Conservation (phyloP, 306 rosid genomes). For the Canavalia ensiformis region DNA sequence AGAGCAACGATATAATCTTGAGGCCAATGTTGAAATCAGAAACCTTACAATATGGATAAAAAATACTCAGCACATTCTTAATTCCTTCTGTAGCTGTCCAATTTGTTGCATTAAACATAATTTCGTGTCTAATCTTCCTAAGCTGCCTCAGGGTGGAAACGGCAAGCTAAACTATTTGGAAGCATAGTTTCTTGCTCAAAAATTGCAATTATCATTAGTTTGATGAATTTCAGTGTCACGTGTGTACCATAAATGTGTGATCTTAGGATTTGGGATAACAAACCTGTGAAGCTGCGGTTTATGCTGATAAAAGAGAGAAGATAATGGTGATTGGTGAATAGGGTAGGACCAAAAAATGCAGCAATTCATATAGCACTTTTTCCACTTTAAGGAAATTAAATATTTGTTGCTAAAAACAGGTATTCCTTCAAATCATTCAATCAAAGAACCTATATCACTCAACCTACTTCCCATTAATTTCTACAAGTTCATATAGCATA, state of each 20-base stretch:
- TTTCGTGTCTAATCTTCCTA: background rate
- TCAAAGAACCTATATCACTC: constrained; percentile 4
- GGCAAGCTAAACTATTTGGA: background rate
- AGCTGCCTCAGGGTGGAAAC: background rate
- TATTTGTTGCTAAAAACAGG: constrained; percentile 32
- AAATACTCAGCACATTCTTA: background rate
- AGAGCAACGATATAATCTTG: background rate
- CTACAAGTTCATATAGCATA: background rate
- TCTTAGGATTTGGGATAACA: background rate
- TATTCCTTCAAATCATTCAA: constrained; percentile 20
- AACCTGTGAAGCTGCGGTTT: background rate
- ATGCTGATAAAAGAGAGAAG: background rate
- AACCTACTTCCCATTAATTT: constrained; percentile 22
- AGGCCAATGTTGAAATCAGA: constrained; percentile 7
- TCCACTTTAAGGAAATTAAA: background rate
- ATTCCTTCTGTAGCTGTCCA: constrained; percentile 19
- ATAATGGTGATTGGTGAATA: background rate
- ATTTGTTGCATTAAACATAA: background rate
- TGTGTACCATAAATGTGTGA: constrained; percentile 5
- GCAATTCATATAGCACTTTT: background rate
- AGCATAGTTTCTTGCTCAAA: background rate
- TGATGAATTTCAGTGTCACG: background rate
- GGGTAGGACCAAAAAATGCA: constrained; percentile 2
- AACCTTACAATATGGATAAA: constrained; percentile 3
- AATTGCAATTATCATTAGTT: background rate